Conservation (phyloP, 2,329 filamentous ascomycete species). For the Stagonosporopsis cucurbitacearum region DNA sequence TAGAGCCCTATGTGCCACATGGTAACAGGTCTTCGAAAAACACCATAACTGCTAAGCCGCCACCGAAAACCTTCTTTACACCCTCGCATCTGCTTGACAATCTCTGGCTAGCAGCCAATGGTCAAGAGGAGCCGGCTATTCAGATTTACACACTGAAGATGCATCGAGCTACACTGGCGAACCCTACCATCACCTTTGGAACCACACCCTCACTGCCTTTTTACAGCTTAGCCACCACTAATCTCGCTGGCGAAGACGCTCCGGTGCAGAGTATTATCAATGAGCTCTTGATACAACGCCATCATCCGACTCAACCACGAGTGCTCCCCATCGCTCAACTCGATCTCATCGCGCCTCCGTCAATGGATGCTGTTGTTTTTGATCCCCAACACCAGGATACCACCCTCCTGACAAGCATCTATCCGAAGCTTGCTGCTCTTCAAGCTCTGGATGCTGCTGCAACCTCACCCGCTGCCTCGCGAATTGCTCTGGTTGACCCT, state of each 20-base stretch:
- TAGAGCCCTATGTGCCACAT: constrained; percentile 54
- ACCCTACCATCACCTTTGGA: constrained; percentile 64
- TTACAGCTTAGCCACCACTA: constrained; percentile 70
- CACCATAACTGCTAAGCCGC: constrained; percentile 23
- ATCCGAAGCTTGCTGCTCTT: constrained; percentile 56
- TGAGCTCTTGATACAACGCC: constrained; percentile 48
- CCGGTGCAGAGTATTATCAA: constrained; percentile 56
- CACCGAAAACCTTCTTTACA: constrained; percentile 47
- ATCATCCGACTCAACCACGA: constrained; percentile 48
- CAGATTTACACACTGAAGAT: constrained; percentile 50
- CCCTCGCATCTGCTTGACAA: constrained; percentile 68
- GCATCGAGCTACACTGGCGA: constrained; percentile 54
- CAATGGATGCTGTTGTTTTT: constrained; percentile 34
- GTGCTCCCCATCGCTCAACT: constrained; percentile 51
- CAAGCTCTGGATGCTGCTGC: constrained; percentile 54
- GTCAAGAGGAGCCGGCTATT: constrained; percentile 59
- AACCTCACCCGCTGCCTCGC: constrained; percentile 53
- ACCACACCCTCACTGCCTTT: constrained; percentile 73
- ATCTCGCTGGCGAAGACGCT: constrained; percentile 54
- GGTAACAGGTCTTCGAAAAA: constrained; percentile 42
- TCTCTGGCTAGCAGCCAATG: constrained; percentile 73
- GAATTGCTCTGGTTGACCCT: constrained; percentile 72
- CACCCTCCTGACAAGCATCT: constrained; percentile 51
- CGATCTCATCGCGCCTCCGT: constrained; percentile 47
- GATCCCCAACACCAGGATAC: constrained; percentile 43